phyloP scores from a whole-genome alignment of 1,139 yeast genomes.

The Suhomyces bokatorum region DNA sequence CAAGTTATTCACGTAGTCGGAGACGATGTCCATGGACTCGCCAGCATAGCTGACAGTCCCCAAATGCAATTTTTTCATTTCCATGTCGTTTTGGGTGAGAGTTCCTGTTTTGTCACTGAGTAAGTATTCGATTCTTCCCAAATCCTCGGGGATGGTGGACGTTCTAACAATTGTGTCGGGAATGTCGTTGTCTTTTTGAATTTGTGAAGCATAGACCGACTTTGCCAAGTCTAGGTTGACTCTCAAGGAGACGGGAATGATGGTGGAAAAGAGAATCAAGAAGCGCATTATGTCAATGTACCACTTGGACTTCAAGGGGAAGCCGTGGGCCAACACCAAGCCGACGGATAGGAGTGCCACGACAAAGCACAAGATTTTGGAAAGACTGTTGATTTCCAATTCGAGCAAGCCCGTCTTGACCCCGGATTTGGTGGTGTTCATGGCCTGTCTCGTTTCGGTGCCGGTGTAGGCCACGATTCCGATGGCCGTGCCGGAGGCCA shows the following conservation, averaged over 20 bases:
- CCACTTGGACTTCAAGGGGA: conserved; percentile 66
- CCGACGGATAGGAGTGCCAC: conserved; percentile 78
- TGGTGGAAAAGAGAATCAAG: conserved; percentile 86
- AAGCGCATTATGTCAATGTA: conserved; percentile 88
- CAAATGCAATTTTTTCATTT: conserved; percentile 84
- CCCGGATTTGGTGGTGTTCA: conserved; percentile 88
- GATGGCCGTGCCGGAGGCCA: conserved; percentile 89
- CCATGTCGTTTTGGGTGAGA: conserved; percentile 97
- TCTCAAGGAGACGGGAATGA: conserved; percentile 92
- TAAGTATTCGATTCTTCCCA: conserved; percentile 92
- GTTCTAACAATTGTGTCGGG: conserved; percentile 92
- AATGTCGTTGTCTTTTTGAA: conserved; percentile 80
- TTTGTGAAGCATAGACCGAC: conserved; percentile 93
- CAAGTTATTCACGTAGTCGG: conserved; percentile 56
- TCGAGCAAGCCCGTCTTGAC: conserved; percentile 90
- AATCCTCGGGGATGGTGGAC: conserved; percentile 95
- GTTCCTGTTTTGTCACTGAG: conserved; percentile 97
- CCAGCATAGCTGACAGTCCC: conserved; percentile 92
- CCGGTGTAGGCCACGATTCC: conserved; percentile 93
- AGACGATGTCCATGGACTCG: conserved; percentile 88
- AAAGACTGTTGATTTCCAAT: conserved; percentile 81
- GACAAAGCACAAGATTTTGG: conserved; percentile 84
- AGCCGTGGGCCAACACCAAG: conserved; percentile 79
- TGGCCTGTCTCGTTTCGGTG: conserved; percentile 85
- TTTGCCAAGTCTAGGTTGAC: conserved; percentile 95